Evolutionary conservation across 2,329 filamentous ascomycete species (phyloP), one percentile per base, ranked within the genome.

Genomic region (Neophaeococcomyces mojaviensis): DNA sequence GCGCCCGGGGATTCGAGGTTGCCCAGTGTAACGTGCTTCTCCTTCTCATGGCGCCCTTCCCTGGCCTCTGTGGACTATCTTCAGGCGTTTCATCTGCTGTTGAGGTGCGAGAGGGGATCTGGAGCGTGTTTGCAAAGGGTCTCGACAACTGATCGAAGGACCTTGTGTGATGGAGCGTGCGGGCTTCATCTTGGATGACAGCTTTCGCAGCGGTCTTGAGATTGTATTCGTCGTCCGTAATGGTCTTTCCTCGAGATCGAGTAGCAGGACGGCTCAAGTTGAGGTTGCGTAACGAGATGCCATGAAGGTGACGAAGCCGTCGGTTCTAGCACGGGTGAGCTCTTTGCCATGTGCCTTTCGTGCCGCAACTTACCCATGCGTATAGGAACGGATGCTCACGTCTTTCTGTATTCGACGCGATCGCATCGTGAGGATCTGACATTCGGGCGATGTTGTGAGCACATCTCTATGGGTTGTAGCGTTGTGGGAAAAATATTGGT

Each of bases 271-370:
- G 72, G 19, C 71, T 71, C 55, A 95, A 81, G 51, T 80, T 81
- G 35, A 96, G 72, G 64, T 96, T 96, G 48, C 90, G 86, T 42
- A 96, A 70, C 46, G 86, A 90, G 56, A 97, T 79, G 55, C 87
- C 88, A 58, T 86, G 82, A 3, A 96, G 76, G 70, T 96, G 89
- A 45, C 90, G 82, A 44, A 97, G 74, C 64, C 84, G 88, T 63
- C 88, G 86, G 64, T 95, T 96, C 74, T 92, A 56, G 9, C 16
- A 30, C 30, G 12, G 2, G 20, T 43, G 20, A 43, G 18, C 39
- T 12, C 12, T 9, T 42, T 47, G 19, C 18, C 19, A 22, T 26
- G 36, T n/a, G n/a, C 34, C 38, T 33, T 10, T 19, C 4, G 15
- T 44, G 30, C 32, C 6, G 12, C 12, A 13, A 50, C 58, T 43